phyloP scores from a whole-genome alignment of 768 basidiomycete genomes.

The Zangia roseola region DNA sequence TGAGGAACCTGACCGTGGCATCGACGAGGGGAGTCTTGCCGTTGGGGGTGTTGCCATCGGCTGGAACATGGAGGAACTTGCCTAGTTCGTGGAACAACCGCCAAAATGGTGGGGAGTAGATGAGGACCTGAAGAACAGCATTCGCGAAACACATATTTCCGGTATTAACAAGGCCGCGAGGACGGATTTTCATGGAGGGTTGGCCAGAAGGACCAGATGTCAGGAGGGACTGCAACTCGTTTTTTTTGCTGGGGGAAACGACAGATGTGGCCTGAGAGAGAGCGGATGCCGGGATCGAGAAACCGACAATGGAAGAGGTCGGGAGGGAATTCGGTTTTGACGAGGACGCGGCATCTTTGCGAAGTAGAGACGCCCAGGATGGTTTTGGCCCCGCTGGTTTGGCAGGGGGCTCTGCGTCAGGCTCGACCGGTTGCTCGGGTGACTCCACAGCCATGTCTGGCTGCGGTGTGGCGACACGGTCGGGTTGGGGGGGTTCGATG shows the following conservation, averaged over 20 bases:
- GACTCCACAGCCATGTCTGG: slow-evolving; percentile 5
- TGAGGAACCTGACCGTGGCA: slow-evolving; percentile 71
- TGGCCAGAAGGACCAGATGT: slow-evolving; percentile 36
- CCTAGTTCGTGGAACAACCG: slow-evolving; percentile 73
- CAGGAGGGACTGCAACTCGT: slow-evolving; percentile 56
- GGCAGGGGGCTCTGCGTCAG: background rate
- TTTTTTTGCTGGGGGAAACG: slow-evolving; percentile 39
- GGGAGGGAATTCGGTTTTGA: slow-evolving; percentile 54
- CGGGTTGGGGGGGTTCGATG: slow-evolving; percentile 12
- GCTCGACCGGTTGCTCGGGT: slow-evolving; percentile 1
- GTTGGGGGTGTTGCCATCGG: slow-evolving; percentile 25
- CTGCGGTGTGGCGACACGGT: slow-evolving; percentile 11
- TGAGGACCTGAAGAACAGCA: slow-evolving; percentile 84
- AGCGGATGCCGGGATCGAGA: slow-evolving; percentile 62
- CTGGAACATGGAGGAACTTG: slow-evolving; percentile 41
- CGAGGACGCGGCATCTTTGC: slow-evolving; percentile 39
- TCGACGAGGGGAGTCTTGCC: slow-evolving; percentile 56
- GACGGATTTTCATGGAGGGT: slow-evolving; percentile 41
- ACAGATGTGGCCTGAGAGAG: slow-evolving; percentile 23
- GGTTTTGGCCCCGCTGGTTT: slow-evolving; percentile 47
- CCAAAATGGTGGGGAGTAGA: slow-evolving; percentile 88
- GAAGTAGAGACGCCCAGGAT: slow-evolving; percentile 75
- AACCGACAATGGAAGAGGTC: slow-evolving; percentile 68
- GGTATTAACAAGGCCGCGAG: slow-evolving; percentile 86
- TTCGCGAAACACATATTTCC: slow-evolving; percentile 99